phyloP scores from a whole-genome alignment of 768 basidiomycete genomes.

The Pisolithus microcarpus region DNA sequence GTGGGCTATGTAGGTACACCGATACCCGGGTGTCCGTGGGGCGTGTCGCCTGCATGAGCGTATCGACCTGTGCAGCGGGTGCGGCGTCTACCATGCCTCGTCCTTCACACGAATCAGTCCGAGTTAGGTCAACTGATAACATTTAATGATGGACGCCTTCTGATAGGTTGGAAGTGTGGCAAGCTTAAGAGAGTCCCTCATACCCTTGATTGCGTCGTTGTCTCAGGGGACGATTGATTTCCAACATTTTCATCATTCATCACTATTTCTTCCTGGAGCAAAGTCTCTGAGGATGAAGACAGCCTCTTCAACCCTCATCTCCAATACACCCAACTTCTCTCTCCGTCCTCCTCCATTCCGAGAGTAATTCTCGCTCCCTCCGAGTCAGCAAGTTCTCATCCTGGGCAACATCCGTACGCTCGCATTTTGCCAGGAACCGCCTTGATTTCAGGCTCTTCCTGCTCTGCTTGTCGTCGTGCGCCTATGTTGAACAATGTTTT shows the following conservation, averaged over 20 bases:
- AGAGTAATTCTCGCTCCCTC: slow-evolving; percentile 69
- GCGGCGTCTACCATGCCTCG: not conserved
- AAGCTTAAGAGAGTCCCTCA: no score
- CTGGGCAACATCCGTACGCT: slow-evolving; percentile 77
- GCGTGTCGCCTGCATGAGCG: not conserved
- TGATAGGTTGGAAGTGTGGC: no score
- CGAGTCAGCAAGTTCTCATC: slow-evolving; percentile 62
- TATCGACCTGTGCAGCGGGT: not conserved
- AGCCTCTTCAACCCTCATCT: slow-evolving; percentile 81
- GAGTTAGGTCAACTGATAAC: no score
- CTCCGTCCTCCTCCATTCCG: slow-evolving; percentile 68
- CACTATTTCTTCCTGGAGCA: slow-evolving; percentile 38
- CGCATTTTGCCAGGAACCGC: slow-evolving; percentile 75
- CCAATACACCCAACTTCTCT: slow-evolving; percentile 69
- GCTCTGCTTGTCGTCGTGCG: slow-evolving; percentile 64
- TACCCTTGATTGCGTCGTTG: no score
- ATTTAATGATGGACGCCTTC: no score
- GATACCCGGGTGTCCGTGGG: slow-evolving; percentile 4
- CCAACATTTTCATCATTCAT: slow-evolving; percentile 31
- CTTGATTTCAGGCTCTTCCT: slow-evolving; percentile 55
- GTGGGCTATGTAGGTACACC: slow-evolving; percentile 15
- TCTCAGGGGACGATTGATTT: not conserved
- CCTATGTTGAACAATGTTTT: slow-evolving; percentile 87
- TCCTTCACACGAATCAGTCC: not conserved
- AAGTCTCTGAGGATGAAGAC: slow-evolving; percentile 88